Conservation (phyloP, 768 basidiomycete species). For the Suillus variegatus region DNA sequence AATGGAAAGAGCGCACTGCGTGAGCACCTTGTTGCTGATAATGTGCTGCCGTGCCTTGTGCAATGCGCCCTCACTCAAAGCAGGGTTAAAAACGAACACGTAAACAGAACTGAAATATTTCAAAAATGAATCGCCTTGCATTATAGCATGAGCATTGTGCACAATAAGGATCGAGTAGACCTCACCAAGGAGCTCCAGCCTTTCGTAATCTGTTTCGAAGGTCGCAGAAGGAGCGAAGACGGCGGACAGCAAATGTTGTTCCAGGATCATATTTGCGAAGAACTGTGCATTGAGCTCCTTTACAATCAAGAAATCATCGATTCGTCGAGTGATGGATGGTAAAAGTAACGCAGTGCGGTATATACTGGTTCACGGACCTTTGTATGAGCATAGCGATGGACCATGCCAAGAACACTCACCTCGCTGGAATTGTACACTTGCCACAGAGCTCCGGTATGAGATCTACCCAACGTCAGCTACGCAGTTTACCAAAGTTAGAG, state of each 20-base stretch:
- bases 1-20: constrained; percentile 51
- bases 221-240: constrained; percentile 70
- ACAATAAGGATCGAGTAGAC: constrained; percentile 4
- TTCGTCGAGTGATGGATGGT: constrained; percentile 70
- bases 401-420: constrained; percentile 39
- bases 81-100: constrained; percentile 69
- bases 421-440: constrained; percentile 71
- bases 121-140: constrained; percentile 76
- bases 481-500: constrained; percentile 16
- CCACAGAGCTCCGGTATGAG: constrained; percentile 83
- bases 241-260: constrained; percentile 62
- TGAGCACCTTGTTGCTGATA: constrained; percentile 73
- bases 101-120: constrained; percentile 78
- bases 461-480: constrained; percentile 46
- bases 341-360: constrained; percentile 68
- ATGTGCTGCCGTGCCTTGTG: constrained; percentile 67
- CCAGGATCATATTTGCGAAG: constrained; percentile 63
- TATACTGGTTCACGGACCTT: constrained; percentile 43
- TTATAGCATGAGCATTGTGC: background rate
- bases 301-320: constrained; percentile 75
- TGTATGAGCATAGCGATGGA: background rate
- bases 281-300: constrained; percentile 75
- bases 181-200: constrained; percentile 79
- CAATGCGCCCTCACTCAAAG: constrained; percentile 63
- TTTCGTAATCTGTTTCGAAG: constrained; percentile 78